Conservation (phyloP, 1,284 basidiomycete genomes). For the Leccinum huronense region DNA sequence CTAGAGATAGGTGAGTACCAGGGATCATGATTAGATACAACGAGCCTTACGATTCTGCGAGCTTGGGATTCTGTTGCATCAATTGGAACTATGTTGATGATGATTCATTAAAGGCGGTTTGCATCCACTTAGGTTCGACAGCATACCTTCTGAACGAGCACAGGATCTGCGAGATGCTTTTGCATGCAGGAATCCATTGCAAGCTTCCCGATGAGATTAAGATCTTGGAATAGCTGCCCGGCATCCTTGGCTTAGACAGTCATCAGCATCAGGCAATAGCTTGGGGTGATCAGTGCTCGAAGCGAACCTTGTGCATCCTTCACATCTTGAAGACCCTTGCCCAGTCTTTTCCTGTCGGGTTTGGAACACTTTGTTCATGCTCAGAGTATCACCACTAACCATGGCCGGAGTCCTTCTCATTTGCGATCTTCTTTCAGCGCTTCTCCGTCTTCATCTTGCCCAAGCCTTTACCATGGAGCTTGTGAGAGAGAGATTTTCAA, state of each 20-base stretch:
- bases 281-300: not conserved
- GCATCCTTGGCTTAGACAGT: slow-evolving; percentile 40
- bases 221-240: slow-evolving; percentile 78
- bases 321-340: slow-evolving; percentile 88
- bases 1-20: slow-evolving; percentile 33
- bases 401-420: slow-evolving; percentile 81
- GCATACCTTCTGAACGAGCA: slow-evolving; percentile 69
- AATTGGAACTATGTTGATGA: slow-evolving; percentile 46
- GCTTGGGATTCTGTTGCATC: slow-evolving; percentile 61
- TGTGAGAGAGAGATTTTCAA: slow-evolving; percentile 93
- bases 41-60: slow-evolving; percentile 51
- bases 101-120: not conserved
- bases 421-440: slow-evolving; percentile 87
- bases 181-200: slow-evolving; percentile 84
- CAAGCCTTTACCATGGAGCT: slow-evolving; percentile 94
- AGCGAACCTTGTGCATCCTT: slow-evolving; percentile 69
- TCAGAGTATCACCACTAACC: slow-evolving; percentile 88
- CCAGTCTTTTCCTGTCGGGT: slow-evolving; percentile 88
- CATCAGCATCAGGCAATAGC: slow-evolving; percentile 7
- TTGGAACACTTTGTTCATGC: slow-evolving; percentile 90
- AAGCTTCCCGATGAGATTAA: slow-evolving; percentile 80
- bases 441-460: slow-evolving; percentile 96
- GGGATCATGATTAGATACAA: not conserved
- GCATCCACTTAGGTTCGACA: not conserved
- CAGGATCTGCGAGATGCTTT: slow-evolving; percentile 81